Base-by-base conservation (phyloP, 169 alveolate genomes). In the Eimeria maxima region DNA sequence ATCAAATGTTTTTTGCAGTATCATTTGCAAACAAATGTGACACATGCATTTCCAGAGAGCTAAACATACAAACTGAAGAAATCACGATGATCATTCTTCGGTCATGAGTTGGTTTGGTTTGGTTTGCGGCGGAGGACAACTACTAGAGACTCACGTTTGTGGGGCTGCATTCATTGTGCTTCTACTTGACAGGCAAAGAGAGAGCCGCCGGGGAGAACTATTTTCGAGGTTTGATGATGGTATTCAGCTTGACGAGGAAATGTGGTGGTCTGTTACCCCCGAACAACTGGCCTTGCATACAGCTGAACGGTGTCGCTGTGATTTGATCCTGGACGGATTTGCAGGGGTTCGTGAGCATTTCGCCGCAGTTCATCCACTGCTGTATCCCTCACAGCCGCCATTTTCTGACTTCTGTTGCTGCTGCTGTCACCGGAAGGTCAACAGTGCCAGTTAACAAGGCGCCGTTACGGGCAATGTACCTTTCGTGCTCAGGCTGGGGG, bases 251-350 rank as follows among this genome's bases (percentile, higher is more conserved):
- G 96, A 90, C 91, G 95, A 47, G 80, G 96, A 93, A 38, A 93
- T 93, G 90, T 91, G 94, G 95, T 95, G 86, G 90, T 93, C 95
- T 44, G 97, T 73, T 42, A 95, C 96, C 44, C 95, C 95, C 47
- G 97, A 95, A 76, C 90, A 67, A 76, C 81, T 90, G 55, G 97
- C 97, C 55, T 53, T 69, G 4, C 95, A 81, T 53, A 95, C 92
- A 55, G 97, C 97, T 4, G 78, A 73, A 67, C 87, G 96, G 63
- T 93, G 96, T 55, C 50, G 90, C 78, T 93, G 96, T 47, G 84
- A 87, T 27, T 50, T 93, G 53, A 81, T 93, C 55, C 33, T 87
- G 65, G 96, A 93, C 45, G 96, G 91, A 14, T 93, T 93, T 60
- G 96, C 90, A n/a, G 96, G 96, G 65, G 96, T 93, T 38, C 44